Conservation (phyloP, 495 filamentous ascomycete species). For the Bacidia rubella region DNA sequence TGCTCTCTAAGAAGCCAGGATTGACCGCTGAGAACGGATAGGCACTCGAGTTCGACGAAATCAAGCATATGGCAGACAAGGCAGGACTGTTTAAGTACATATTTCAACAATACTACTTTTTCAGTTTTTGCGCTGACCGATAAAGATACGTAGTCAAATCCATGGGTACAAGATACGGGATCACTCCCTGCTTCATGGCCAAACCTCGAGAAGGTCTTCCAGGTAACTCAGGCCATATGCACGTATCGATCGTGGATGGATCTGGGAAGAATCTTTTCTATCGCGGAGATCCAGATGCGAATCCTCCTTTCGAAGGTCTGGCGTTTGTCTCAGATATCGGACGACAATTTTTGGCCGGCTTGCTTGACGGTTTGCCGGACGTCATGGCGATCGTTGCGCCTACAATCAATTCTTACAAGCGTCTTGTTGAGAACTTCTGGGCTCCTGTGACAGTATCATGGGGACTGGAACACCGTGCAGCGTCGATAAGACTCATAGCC, state of each 20-base stretch:
- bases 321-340: conserved; percentile 73
- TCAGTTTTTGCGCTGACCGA: not conserved
- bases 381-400: conserved; percentile 92
- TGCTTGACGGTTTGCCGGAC: conserved; percentile 79
- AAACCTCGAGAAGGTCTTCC: conserved; percentile 83
- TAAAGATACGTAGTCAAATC: conserved; percentile 70
- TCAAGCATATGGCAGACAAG: conserved; percentile 76
- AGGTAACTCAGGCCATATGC: conserved; percentile 91
- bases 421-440: conserved; percentile 98
- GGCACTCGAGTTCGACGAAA: conserved; percentile 75
- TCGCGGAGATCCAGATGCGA: conserved; percentile 53
- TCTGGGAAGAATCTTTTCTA: conserved; percentile 66
- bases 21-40: conserved; percentile 16
- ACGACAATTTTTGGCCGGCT: conserved; percentile 82
- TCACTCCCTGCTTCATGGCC: conserved; percentile 98
- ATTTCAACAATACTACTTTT: not conserved
- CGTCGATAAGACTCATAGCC: conserved; percentile 76
- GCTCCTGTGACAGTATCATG: conserved; percentile 93
- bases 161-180: conserved; percentile 69
- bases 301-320: conserved; percentile 59
- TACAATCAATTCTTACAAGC: conserved; percentile 93
- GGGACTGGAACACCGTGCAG: conserved; percentile 90
- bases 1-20: not conserved
- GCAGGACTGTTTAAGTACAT: conserved; percentile 78
- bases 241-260: conserved; percentile 66